Evolutionary conservation across 2,329 filamentous ascomycete species (phyloP).

Genomic region (Fusarium graminum): DNA sequence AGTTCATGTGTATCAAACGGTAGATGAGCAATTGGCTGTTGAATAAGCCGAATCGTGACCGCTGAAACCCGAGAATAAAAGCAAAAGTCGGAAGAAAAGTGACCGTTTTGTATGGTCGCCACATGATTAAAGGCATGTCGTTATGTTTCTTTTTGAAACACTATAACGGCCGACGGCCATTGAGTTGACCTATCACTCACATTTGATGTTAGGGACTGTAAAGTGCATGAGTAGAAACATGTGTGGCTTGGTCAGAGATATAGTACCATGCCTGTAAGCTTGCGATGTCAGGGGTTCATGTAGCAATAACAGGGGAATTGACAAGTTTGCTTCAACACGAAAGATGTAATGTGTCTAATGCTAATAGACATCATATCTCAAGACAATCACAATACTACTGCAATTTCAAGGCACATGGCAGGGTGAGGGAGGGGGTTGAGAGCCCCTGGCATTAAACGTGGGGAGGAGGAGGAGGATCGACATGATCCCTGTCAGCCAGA

Average conservation of each 20-base stretch:
- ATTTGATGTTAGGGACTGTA: not conserved
- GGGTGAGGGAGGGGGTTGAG: slow-evolving; percentile 14
- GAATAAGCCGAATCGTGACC: not conserved
- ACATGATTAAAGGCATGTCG: not conserved
- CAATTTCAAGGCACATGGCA: not conserved
- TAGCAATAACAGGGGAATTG: not conserved
- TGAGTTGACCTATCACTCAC: slow-evolving; percentile 1
- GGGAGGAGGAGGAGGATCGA: slow-evolving; percentile 36
- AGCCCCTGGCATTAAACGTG: slow-evolving; percentile 29
- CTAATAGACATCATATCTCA: not conserved
- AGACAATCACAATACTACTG: not conserved
- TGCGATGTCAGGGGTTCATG: slow-evolving; percentile 3
- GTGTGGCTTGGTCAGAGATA: not conserved
- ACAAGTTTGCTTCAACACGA: not conserved
- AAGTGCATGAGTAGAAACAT: not conserved
- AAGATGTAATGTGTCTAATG: slow-evolving; percentile 8
- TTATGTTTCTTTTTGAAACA: slow-evolving; percentile 13
- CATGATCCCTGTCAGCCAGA: slow-evolving; percentile 32
- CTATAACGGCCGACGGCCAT: not conserved
- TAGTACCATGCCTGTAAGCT: not conserved
- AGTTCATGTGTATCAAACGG: not conserved
- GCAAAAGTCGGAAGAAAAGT: not conserved
- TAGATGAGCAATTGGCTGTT: slow-evolving; percentile 3
- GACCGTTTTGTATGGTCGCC: not conserved
- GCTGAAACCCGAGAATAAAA: slow-evolving; percentile 22